phyloP scores from a whole-genome alignment of 805 yeast species.

The Candida chilensis region DNA sequence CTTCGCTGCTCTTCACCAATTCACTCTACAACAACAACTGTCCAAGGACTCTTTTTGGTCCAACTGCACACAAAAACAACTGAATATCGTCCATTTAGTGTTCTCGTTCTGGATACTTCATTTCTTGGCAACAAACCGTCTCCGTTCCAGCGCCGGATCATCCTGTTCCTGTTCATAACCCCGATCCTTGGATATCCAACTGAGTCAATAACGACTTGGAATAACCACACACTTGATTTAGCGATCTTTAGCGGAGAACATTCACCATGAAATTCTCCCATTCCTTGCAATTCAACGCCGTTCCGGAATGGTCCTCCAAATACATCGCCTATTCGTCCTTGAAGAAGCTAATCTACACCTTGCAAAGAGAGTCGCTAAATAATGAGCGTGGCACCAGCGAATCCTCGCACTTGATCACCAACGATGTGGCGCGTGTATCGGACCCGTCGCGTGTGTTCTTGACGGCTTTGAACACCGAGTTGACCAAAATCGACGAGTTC shows the following conservation, averaged over 20 bases:
- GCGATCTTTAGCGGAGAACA: too few species aligned
- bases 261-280: conserved; percentile 98
- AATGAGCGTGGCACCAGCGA: conserved; percentile 16
- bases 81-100: background rate
- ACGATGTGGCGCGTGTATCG: too few species aligned
- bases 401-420: conserved; percentile 18
- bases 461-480: conserved; percentile 70
- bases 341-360: conserved; percentile 73
- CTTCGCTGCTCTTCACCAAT: too few species aligned
- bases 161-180: background rate
- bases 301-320: conserved; percentile 94
- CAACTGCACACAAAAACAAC: too few species aligned
- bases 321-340: conserved; percentile 85
- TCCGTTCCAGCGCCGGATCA: background rate
- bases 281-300: conserved; percentile 92
- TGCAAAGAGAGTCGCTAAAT: conserved; percentile 54
- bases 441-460: conserved; percentile 54
- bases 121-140: background rate
- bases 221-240: background rate
- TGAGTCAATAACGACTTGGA: background rate
- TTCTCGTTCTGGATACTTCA: background rate
- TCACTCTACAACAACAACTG: too few species aligned
- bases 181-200: background rate
- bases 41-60: too few species aligned
- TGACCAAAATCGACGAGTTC: conserved; percentile 67